Conservation (phyloP, 257 asterid genomes). For the Forsythia suspensa region DNA sequence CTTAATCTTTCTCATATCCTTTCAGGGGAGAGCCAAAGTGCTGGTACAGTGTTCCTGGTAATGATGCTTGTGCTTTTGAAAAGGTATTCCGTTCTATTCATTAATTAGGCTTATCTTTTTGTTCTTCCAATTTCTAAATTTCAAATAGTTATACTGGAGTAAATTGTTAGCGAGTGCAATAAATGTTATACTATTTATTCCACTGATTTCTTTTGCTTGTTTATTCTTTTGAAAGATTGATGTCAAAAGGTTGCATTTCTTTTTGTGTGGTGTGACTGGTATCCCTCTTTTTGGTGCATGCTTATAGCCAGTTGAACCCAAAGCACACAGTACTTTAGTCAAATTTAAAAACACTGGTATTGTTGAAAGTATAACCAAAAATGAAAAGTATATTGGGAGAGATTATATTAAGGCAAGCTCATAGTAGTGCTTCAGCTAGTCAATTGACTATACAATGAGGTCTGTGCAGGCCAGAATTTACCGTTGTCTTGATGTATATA, state of each 20-base stretch:
- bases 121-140: slow-evolving; percentile 8
- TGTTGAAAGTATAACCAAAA: slow-evolving; percentile 9
- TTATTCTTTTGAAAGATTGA: neutral
- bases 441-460: neutral
- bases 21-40: slow-evolving; percentile 98
- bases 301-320: neutral
- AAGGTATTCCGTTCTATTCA: slow-evolving; percentile 51
- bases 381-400: slow-evolving; percentile 1
- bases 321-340: slow-evolving; percentile 2
- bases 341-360: slow-evolving; percentile 7
- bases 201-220: neutral
- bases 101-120: neutral
- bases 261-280: neutral
- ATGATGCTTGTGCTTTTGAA: slow-evolving; percentile 81
- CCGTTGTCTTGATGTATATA: neutral
- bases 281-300: neutral
- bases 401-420: neutral
- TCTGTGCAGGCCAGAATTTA: neutral
- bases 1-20: slow-evolving; percentile 19
- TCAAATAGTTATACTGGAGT: neutral
- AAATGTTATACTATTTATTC: neutral
- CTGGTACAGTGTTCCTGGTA: slow-evolving; percentile 98
- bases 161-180: neutral
- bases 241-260: neutral
- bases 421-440: neutral